Base-by-base conservation (phyloP, 108 stramenopile species). In the Fragilaria radians region DNA sequence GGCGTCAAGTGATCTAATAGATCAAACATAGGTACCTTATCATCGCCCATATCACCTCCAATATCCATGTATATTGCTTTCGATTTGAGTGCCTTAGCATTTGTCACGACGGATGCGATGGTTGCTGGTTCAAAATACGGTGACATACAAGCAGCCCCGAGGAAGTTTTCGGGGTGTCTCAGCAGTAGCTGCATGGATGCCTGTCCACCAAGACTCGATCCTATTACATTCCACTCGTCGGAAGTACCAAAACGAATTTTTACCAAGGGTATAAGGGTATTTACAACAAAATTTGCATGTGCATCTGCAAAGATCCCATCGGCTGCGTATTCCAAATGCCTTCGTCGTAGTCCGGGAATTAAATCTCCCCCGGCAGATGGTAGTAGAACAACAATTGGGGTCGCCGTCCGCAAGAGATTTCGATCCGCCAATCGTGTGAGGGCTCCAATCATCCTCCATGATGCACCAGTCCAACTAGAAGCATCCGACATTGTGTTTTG, bases 311-410 rank as follows among this genome's bases (percentile, higher is more conserved):
- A 71, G 21, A 73, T 67, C 51, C 66, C 31, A 22, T 57, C 53
- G 54, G 80, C 86, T 27, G 79, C 82, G 66, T 87, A 87, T 47
- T 87, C 86, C 29, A 66, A 67, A 73, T 72, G 78, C 27, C 69
- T 54, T 56, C 69, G 67, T 54, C 74, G 48, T 17, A 75, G 28
- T 2, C 74, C 68, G 4, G 74, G 65, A 5, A 70, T 32, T 32
- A 66, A 65, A 65, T 72, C 72, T 25, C 67, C 73, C 0, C 60
- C 59, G 14, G 63, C 57, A 17, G 67, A 68, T 36, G 67, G 67
- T 5, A 74, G 27, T 59, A 74, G 11, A 3, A 74, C 73, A 1
- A 74, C 66, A 36, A 72, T 71, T 61, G 65, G 76, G 45, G 36
- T 63, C 60, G 54, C 53, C 67, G 24, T 67, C 23, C n/a, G 50